Conservation (phyloP, 352 stramenopile species). For the Plasmopara muralis region DNA sequence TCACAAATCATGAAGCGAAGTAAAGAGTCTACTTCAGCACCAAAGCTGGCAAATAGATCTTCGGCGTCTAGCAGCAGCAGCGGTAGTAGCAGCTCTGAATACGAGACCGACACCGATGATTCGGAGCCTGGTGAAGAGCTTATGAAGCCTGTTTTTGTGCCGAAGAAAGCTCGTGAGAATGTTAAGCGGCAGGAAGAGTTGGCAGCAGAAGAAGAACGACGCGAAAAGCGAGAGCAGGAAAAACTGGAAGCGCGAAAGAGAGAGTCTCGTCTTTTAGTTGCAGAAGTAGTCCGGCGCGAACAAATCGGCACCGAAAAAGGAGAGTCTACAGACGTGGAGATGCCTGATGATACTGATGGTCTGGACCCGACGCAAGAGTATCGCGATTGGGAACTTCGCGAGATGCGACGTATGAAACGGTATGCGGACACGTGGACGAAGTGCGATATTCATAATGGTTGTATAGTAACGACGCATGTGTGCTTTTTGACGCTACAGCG, state of each 20-base stretch:
- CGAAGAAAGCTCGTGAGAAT: conserved; percentile 83
- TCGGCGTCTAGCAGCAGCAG: no score
- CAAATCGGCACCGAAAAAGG: conserved; percentile 37
- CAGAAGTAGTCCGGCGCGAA: conserved; percentile 65
- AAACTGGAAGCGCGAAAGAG: conserved; percentile 57
- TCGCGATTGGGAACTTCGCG: conserved; percentile 90
- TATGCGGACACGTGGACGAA: no score
- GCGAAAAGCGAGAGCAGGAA: conserved; percentile 43
- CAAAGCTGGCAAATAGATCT: no score
- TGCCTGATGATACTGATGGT: conserved; percentile 86
- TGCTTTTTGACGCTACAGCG: conserved; percentile 26
- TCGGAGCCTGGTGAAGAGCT: conserved; percentile 64
- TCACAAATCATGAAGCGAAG: conserved; percentile 1
- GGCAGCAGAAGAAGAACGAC: conserved; percentile 63
- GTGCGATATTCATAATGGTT: no score
- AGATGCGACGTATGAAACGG: conserved; percentile 80
- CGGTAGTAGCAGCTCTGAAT: conserved; percentile 54
- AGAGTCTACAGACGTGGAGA: conserved; percentile 72
- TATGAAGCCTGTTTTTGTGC: conserved; percentile 58
- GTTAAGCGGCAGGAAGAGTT: conserved; percentile 77
- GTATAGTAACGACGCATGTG: no score
- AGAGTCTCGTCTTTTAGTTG: conserved; percentile 62
- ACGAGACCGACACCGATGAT: conserved; percentile 78
- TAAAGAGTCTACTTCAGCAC: neutral
- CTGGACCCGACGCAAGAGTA: conserved; percentile 89